phyloP scores from a whole-genome alignment of 352 stramenopile species.

The Aphanomyces euteiches region DNA sequence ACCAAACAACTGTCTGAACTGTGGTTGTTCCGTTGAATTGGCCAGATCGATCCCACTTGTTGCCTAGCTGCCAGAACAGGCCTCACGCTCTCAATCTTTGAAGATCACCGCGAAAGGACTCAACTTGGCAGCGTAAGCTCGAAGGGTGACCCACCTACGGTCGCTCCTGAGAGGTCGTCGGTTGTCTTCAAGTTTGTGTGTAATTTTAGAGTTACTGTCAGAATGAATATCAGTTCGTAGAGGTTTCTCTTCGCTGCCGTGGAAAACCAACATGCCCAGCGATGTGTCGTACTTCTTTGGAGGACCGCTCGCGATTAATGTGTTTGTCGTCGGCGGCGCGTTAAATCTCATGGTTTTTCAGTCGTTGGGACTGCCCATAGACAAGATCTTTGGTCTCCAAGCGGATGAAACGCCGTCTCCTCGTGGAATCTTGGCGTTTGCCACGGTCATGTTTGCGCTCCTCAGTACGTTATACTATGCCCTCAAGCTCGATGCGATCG shows the following conservation, averaged over 20 bases:
- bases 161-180: no score
- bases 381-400: constrained; percentile 67
- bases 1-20: no score
- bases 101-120: no score
- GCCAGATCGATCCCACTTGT: no score
- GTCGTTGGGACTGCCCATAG: constrained; percentile 50
- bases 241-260: not conserved
- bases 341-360: constrained; percentile 62
- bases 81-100: no score
- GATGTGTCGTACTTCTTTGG: constrained; percentile 66
- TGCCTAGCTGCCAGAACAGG: no score
- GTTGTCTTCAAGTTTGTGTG: no score
- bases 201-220: not conserved
- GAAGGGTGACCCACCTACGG: no score
- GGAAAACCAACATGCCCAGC: constrained; percentile 10
- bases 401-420: constrained; percentile 54
- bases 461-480: constrained; percentile 63
- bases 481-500: constrained; percentile 38
- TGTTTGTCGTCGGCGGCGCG: constrained; percentile 61
- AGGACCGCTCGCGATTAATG: constrained; percentile 61
- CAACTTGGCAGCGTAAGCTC: no score
- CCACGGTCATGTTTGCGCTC: constrained; percentile 36
- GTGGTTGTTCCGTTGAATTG: no score
- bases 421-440: constrained; percentile 44
- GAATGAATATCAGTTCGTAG: constrained; percentile 1